Percentiles rank a stretch among this genome's conserved stretches.
Conservation (phyloP, 768 basidiomycete species). For the Coprinopsis strossmayeri region DNA sequence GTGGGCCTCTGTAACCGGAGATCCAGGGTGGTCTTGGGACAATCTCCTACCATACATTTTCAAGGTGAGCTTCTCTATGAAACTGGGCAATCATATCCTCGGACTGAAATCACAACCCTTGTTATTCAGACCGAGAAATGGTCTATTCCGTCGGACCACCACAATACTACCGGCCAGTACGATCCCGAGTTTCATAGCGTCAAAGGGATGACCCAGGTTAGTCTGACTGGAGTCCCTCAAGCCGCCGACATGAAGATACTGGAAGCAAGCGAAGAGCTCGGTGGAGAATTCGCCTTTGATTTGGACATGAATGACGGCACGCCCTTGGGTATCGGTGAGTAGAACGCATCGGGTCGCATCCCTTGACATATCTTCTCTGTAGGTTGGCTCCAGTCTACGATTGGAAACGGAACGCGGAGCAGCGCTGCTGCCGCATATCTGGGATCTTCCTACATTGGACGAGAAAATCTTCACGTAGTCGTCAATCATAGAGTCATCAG, state of each 20-base stretch:
- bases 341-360: too few relatives aligned
- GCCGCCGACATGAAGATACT: conserved; percentile 27
- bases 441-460: conserved; percentile 16
- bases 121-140: conserved; percentile 18
- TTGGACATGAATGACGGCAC: conserved; percentile 36
- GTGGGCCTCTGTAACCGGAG: conserved; percentile 15
- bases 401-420: conserved; percentile 21
- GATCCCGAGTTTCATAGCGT: conserved; percentile 25
- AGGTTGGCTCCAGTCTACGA: conserved; percentile 24
- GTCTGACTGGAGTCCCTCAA: conserved; percentile 19
- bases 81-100: background rate
- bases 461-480: conserved; percentile 27
- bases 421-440: conserved; percentile 27
- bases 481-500: conserved; percentile 20
- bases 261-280: conserved; percentile 25
- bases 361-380: too few relatives aligned
- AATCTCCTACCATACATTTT: conserved; percentile 16
- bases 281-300: conserved; percentile 32
- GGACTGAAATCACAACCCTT: background rate
- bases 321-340: conserved; percentile 33
- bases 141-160: conserved; percentile 23
- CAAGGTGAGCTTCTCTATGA: conserved; percentile 14
- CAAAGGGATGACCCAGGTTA: conserved; percentile 21
- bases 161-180: conserved; percentile 25
- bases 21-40: conserved; percentile 25